A percentile compares a stretch with the other conserved stretches of the same genome.
Conservation (phyloP, 768 basidiomycete genomes). For the Lentinula lateritia region DNA sequence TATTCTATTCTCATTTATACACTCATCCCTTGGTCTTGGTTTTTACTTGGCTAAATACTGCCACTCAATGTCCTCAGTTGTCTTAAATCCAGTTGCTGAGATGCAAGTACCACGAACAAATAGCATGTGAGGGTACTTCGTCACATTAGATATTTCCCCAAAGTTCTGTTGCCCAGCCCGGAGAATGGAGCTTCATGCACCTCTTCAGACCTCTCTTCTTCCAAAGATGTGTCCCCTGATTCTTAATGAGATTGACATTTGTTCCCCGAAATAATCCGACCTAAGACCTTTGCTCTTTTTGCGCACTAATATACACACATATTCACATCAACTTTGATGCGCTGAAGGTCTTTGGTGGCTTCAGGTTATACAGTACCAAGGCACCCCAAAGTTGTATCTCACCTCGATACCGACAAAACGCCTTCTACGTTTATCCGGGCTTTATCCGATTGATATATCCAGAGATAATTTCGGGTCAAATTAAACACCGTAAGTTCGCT, state of each 20-base stretch:
- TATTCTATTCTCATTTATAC: too few species aligned
- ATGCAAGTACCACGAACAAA: too few species aligned
- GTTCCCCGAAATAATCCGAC: not conserved
- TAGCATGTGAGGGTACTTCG: too few species aligned
- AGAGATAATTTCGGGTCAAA: not conserved
- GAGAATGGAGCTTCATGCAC: not conserved
- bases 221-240: not conserved
- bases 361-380: not conserved
- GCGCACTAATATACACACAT: not conserved
- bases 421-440: not conserved
- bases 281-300: not conserved
- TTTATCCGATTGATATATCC: not conserved
- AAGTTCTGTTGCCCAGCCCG: not conserved
- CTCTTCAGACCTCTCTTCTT: not conserved
- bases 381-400: not conserved
- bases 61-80: too few species aligned
- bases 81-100: not conserved
- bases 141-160: too few species aligned
- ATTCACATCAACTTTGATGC: not conserved
- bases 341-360: too few species aligned
- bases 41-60: too few species aligned
- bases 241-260: not conserved
- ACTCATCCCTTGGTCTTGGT: too few species aligned
- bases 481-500: not conserved
- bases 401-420: constrained; percentile 1